Percentiles rank a stretch among this genome's conserved stretches.
These are phyloP conservation scores for Cyberlindnera mississippiensis DNA, from an alignment of 805 yeast genomes.

Conservation along the genomic window DNA sequence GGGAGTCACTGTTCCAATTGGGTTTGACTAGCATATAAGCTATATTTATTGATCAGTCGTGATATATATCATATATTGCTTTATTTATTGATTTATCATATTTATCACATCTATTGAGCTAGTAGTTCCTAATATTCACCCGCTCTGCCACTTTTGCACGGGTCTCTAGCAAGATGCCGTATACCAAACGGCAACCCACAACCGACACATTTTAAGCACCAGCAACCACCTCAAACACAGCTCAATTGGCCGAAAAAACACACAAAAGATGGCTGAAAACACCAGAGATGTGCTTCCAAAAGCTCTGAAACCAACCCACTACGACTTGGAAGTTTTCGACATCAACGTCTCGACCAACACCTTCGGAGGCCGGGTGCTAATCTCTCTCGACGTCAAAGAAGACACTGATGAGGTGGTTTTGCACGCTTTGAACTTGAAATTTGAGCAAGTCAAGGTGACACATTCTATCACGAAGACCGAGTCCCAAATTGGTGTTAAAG, in stretches of 20 bases:
- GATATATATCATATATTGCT: too few relatives aligned
- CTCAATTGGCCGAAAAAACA: neutral
- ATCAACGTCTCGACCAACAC: constrained; percentile 57
- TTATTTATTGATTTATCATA: too few relatives aligned
- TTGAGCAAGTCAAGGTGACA: constrained; percentile 40
- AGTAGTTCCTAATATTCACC: too few relatives aligned
- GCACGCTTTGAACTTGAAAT: constrained; percentile 59
- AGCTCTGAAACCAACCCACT: constrained; percentile 67
- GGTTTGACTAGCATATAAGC: constrained; percentile 3
- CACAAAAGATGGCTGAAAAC: constrained; percentile 6
- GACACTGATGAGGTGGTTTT: constrained; percentile 43
- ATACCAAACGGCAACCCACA: neutral
- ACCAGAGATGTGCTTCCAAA: constrained; percentile 49
- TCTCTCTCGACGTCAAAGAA: constrained; percentile 50
- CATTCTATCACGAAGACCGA: constrained; percentile 35
- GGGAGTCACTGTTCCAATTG: constrained; percentile 18
- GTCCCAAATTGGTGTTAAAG: constrained; percentile 20
- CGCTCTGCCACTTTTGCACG: too few relatives aligned
- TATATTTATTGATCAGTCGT: too few relatives aligned
- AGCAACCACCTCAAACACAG: neutral
- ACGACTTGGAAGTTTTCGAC: constrained; percentile 54
- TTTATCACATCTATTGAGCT: too few relatives aligned
- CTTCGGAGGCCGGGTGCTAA: constrained; percentile 50
- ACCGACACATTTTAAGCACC: neutral
- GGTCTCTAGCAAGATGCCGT: too few relatives aligned